These are phyloP conservation scores for Arabidopsis hybrid DNA, from an alignment of 441 rosid species.

Conservation along the genomic window DNA sequence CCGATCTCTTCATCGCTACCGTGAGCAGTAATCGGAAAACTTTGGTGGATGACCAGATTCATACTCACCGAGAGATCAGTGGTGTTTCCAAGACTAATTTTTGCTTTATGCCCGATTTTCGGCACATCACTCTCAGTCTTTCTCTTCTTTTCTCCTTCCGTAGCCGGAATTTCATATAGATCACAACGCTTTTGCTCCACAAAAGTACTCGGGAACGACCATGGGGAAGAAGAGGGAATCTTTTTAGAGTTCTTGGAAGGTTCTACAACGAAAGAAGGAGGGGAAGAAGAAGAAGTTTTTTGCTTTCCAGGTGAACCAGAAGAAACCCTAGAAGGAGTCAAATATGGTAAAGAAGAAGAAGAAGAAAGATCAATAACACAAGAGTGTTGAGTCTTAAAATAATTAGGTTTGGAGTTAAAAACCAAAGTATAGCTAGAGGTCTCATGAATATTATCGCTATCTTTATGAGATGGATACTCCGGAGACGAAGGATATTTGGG, in stretches of 20 bases:
- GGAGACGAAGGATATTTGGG: constrained; percentile 48
- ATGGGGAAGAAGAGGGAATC: constrained; percentile 45
- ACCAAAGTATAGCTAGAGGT: constrained; percentile 51
- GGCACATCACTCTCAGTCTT: constrained; percentile 35
- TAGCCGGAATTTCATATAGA: constrained; percentile 43
- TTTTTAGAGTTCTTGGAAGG: constrained; percentile 35
- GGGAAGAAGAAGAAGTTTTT: constrained; percentile 47
- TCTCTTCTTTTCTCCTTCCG: constrained; percentile 49
- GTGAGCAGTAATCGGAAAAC: constrained; percentile 39
- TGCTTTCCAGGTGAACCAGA: constrained; percentile 46
- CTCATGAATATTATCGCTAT: constrained; percentile 35
- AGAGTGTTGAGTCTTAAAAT: constrained; percentile 35
- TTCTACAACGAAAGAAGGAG: constrained; percentile 49
- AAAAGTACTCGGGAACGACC: constrained; percentile 47
- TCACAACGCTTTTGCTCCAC: constrained; percentile 35
- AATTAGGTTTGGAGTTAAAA: constrained; percentile 77
- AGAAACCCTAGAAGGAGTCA: constrained; percentile 60
- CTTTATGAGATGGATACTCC: constrained; percentile 50
- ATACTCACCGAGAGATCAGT: constrained; percentile 64
- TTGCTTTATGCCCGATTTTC: constrained; percentile 32
- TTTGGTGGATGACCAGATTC: constrained; percentile 62
- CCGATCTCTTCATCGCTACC: constrained; percentile 46
- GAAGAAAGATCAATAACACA: constrained; percentile 43
- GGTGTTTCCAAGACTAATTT: constrained; percentile 49
- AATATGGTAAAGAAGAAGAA: constrained; percentile 47